Base-by-base conservation (phyloP, 2,329 filamentous ascomycete species). In the Colletotrichum filicis region DNA sequence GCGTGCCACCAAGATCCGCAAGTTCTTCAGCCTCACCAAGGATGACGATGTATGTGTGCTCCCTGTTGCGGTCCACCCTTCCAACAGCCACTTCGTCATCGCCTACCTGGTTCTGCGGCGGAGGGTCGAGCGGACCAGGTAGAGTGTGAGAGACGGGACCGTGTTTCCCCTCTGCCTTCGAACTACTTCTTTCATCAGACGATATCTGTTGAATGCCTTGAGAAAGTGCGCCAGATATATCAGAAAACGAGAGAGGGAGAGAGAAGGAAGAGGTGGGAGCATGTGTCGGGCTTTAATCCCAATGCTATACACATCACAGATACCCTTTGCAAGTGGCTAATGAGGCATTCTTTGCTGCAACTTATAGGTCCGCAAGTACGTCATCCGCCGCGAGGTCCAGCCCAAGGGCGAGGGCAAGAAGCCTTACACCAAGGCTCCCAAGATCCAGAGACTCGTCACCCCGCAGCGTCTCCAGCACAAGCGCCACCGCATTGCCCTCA, bases 401-500 rank as follows among this genome's bases (percentile, higher is more conserved):
- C 94, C 95, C 85, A 97, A 97, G 93, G 94, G 93, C 84, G 97
- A 98, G 91, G 96, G 95, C 89, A 97, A 97, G 90, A 93, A 94
- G 89, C 88, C 95, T 82, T 98, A 98, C 93, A 98, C 96, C 93
- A 99, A 99, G 94, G 97, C 97, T 82, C 97, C 97, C 87, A 97
- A 96, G 92, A 99, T 99, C 89, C 97, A 99, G 93, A 95, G 97
- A 86, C 95, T 99, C 82, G 95, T 99, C 82, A 99, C 97, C 84
- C 97, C 97, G 86, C 97, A 98, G 90, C 97, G 97, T 87, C 95
- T 99, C 85, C 97, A 99, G 92, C 97, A 98, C 94, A 99, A 98
- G 94, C 95, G 97, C 84, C 97, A 98, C 91, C 92, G 95, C 82
- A 90, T 97, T 83, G 96, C 97, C 83, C 93, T 99, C 89, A 99